A percentile compares a stretch with the other conserved stretches of the same genome.
phyloP scores from a whole-genome alignment of 306 rosid species.

The Vachellia collinsii region DNA sequence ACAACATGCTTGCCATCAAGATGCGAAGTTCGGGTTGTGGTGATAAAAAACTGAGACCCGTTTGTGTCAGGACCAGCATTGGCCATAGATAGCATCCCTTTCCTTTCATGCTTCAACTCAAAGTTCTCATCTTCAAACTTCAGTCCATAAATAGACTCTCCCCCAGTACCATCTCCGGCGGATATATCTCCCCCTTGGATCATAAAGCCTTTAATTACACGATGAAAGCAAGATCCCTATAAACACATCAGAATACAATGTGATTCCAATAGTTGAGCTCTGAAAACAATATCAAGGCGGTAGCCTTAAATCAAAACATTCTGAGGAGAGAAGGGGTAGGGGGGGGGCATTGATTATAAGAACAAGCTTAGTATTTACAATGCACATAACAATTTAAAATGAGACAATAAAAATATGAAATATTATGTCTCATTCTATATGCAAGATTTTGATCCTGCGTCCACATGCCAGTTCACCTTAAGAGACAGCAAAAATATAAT shows the following conservation, averaged over 20 bases:
- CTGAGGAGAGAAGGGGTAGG: neutral
- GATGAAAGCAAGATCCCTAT: conserved; percentile 87
- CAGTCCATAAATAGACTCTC: conserved; percentile 87
- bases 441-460: conserved; percentile 18
- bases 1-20: conserved; percentile 96
- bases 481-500: conserved; percentile 9
- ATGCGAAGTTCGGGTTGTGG: conserved; percentile 83
- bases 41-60: conserved; percentile 89
- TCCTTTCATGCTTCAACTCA: conserved; percentile 88
- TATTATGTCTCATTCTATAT: neutral
- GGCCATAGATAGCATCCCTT: conserved; percentile 96
- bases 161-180: conserved; percentile 94
- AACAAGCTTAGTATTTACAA: neutral
- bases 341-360: neutral
- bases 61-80: conserved; percentile 82
- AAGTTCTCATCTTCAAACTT: conserved; percentile 88
- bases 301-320: neutral
- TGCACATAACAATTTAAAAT: neutral
- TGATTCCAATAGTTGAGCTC: conserved; percentile 13
- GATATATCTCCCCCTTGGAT: conserved; percentile 94
- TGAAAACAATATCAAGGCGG: neutral
- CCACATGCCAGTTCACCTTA: conserved; percentile 5
- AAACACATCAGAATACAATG: conserved; percentile 26
- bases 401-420: neutral
- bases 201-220: conserved; percentile 82